Evolutionary conservation across 1,284 basidiomycete species (phyloP), one percentile per base, ranked within the genome.

Genomic region (Pseudozyma pruni): DNA sequence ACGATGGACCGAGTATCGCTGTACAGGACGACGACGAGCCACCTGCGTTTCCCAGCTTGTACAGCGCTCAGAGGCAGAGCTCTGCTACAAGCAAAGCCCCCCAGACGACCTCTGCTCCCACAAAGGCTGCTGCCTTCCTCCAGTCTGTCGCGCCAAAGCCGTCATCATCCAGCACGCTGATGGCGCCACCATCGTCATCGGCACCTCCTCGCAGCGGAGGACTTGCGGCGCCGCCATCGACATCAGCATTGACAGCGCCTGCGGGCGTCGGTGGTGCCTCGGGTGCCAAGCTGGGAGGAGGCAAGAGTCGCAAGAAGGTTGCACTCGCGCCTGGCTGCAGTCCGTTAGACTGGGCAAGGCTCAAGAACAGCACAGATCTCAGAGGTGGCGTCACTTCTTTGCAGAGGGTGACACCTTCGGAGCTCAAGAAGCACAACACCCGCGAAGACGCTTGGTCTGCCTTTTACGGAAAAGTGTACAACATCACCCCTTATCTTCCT

Each of bases 391-490:
- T 78, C 19, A 63, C 71, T 1, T 77, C 76, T 2, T 74, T 83
- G 14, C 82, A 89, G 78, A 88, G 93, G 29, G 88, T 98, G 52
- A 90, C 93, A 4, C 89, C 91, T 9, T 91, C 90, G 0, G 88
- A 93, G 80, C 86, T 98, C 49, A 92, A 92, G 78, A 84, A 87
- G 79, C 95, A 98, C 82, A 89, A 91, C 67, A 90, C 86, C 34
- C 86, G 84, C n/a, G 89, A 91, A 46, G 94, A 98, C 83, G 94
- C 93, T 1, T 98, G 95, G 95, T 89, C 93, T 7, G 90, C 89
- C 0, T 90, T 98, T 84, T 89, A 90, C 72, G 94, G 94, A 43
- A 94, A 92, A 81, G 94, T 98, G 20, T 98, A 98, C 85, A 97
- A 98, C 82, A 91, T 98, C 44, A 95, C 94, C 2, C 88, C 91